Conservation (phyloP, 495 filamentous ascomycete species). For the Xylaria cubensis region DNA sequence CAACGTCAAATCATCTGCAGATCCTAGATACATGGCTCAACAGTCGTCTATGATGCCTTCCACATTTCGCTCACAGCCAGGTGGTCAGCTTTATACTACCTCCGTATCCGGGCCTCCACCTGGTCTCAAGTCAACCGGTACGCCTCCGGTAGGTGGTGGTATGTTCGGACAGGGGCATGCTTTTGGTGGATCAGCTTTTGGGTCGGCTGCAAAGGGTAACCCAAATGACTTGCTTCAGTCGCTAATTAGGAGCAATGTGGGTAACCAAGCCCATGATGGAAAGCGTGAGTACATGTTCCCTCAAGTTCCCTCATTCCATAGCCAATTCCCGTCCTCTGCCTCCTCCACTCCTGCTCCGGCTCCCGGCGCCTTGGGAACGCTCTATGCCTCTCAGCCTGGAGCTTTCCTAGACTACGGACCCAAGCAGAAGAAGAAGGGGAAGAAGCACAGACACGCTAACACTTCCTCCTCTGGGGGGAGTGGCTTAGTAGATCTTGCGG, state of each 20-base stretch:
- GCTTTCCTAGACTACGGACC: slow-evolving; percentile 82
- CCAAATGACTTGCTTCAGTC: slow-evolving; percentile 79
- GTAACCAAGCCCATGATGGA: slow-evolving; percentile 75
- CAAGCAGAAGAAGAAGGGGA: slow-evolving; percentile 99
- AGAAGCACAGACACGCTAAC: slow-evolving; percentile 99
- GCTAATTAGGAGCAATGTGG: slow-evolving; percentile 64
- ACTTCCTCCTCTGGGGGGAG: slow-evolving; percentile 98
- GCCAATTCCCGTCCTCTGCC: slow-evolving; percentile 75
- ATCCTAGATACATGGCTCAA: slow-evolving; percentile 86
- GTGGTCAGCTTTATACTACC: slow-evolving; percentile 66
- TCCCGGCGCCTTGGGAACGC: slow-evolving; percentile 85
- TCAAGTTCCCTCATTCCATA: slow-evolving; percentile 66
- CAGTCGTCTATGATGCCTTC: slow-evolving; percentile 89
- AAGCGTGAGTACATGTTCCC: slow-evolving; percentile 86
- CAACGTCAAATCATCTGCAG: slow-evolving; percentile 80
- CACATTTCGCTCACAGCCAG: slow-evolving; percentile 64
- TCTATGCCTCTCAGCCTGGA: slow-evolving; percentile 86
- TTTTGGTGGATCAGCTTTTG: slow-evolving; percentile 67
- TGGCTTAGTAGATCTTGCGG: slow-evolving; percentile 98
- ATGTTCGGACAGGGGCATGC: slow-evolving; percentile 71
- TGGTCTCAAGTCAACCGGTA: slow-evolving; percentile 91
- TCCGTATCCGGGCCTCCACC: slow-evolving; percentile 91
- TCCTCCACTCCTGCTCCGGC: slow-evolving; percentile 88
- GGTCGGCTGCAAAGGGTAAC: slow-evolving; percentile 57
- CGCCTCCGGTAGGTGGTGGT: slow-evolving; percentile 70